Conservation (phyloP, 495 filamentous ascomycete genomes). For the Bathelium albidoporum region DNA sequence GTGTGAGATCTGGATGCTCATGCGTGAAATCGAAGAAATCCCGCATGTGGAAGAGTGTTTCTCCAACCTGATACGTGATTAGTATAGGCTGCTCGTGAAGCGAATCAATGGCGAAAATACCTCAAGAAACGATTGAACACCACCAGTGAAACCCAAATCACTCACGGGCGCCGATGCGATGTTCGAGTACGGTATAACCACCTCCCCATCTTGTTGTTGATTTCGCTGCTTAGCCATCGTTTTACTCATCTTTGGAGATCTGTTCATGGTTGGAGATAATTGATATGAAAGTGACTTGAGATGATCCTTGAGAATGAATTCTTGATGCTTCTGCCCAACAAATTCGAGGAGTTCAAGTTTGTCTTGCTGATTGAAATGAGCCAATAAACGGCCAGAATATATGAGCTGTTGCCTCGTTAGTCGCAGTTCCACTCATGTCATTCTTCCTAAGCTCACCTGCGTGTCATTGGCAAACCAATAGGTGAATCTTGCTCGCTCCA, state of each 20-base stretch:
- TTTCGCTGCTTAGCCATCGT: slow-evolving; percentile 22
- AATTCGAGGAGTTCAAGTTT: slow-evolving; percentile 27
- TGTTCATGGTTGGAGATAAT: slow-evolving; percentile 21
- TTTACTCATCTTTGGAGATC: slow-evolving; percentile 34
- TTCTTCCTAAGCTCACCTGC: slow-evolving; percentile 19
- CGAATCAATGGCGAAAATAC: no score
- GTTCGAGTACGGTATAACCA: slow-evolving; percentile 17
- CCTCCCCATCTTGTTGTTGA: slow-evolving; percentile 13
- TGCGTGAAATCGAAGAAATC: slow-evolving; percentile 29
- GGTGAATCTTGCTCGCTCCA: slow-evolving; percentile 24
- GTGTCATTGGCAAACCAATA: slow-evolving; percentile 28
- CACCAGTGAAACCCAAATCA: slow-evolving; percentile 20
- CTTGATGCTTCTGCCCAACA: slow-evolving; percentile 23
- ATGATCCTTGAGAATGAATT: slow-evolving; percentile 22
- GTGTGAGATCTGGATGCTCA: slow-evolving; percentile 23
- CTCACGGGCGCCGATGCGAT: slow-evolving; percentile 21
- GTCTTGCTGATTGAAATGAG: slow-evolving; percentile 22
- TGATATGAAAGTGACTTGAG: slow-evolving; percentile 22
- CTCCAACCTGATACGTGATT: slow-evolving; percentile 24
- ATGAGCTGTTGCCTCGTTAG: slow-evolving; percentile 12
- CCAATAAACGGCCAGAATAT: slow-evolving; percentile 24
- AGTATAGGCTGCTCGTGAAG: slow-evolving; percentile 3
- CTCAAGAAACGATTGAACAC: slow-evolving; percentile 30
- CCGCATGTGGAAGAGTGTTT: slow-evolving; percentile 32
- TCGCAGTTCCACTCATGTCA: background rate